Conservation (phyloP, 768 basidiomycete species). For the Steccherinum ochraceum region DNA sequence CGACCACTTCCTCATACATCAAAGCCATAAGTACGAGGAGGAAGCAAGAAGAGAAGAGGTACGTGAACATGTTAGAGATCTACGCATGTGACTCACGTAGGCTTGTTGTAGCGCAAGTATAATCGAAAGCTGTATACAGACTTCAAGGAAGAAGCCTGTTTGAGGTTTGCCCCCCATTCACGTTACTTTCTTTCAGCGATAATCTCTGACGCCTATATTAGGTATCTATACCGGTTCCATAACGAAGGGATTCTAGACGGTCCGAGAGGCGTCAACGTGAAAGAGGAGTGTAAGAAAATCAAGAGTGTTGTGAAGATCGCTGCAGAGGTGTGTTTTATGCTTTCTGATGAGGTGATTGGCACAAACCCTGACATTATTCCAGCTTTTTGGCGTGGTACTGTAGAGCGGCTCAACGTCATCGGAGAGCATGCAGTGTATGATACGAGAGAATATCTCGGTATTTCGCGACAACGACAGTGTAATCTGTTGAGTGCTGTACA, state of each 20-base stretch:
- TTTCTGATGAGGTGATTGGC: too few relatives aligned
- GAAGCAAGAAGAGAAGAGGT: constrained; percentile 67
- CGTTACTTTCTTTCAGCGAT: background rate
- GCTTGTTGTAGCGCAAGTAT: constrained; percentile 47
- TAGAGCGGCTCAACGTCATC: too few relatives aligned
- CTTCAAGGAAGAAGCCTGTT: constrained; percentile 72
- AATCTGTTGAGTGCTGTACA: too few relatives aligned
- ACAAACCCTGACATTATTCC: too few relatives aligned
- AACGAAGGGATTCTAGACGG: constrained; percentile 45
- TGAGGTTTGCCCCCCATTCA: constrained; percentile 36
- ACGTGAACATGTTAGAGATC: constrained; percentile 4
- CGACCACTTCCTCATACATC: constrained; percentile 87
- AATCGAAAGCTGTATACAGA: constrained; percentile 75
- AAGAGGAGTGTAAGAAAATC: constrained; percentile 60
- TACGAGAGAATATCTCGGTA: too few relatives aligned
- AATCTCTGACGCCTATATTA: constrained; percentile 21
- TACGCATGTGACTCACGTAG: background rate
- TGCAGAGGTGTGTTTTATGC: constrained; percentile 34
- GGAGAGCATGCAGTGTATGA: too few relatives aligned
- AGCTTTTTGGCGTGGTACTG: too few relatives aligned
- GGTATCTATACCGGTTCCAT: constrained; percentile 59
- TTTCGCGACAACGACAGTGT: too few relatives aligned
- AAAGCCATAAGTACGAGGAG: constrained; percentile 80
- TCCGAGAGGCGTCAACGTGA: constrained; percentile 44
- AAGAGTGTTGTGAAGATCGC: constrained; percentile 41